Conservation (phyloP, 495 filamentous ascomycete species). For the Penicillium longicatenatum region DNA sequence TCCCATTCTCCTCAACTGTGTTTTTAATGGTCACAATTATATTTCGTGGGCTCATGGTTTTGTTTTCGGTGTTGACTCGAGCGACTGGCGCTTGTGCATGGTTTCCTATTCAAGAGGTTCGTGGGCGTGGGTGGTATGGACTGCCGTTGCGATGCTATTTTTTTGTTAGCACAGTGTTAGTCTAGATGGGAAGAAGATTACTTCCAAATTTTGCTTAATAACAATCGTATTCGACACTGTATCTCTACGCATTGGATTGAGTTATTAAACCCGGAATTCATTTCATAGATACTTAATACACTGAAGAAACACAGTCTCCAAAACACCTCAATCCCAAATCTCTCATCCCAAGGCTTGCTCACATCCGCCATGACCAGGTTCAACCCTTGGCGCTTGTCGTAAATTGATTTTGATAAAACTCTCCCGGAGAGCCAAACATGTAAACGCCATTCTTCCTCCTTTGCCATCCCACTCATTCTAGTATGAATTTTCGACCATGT, state of each 20-base stretch:
- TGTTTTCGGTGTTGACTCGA: constrained; percentile 13
- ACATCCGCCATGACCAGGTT: neutral
- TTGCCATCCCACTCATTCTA: neutral
- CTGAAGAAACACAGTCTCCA: neutral
- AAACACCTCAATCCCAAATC: constrained; percentile 7
- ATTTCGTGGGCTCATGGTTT: constrained; percentile 15
- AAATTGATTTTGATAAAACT: neutral
- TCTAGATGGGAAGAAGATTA: constrained; percentile 21
- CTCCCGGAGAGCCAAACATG: neutral
- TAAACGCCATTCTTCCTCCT: constrained; percentile 12
- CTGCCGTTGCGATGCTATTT: constrained; percentile 16
- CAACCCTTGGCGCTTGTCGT: neutral
- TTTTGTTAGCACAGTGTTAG: constrained; percentile 9
- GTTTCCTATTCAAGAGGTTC: constrained; percentile 15
- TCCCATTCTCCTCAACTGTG: constrained; percentile 17
- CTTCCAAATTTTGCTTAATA: constrained; percentile 14
- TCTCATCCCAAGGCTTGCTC: constrained; percentile 7
- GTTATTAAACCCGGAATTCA: neutral
- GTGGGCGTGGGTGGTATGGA: constrained; percentile 18
- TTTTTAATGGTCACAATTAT: constrained; percentile 25
- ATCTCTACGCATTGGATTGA: neutral
- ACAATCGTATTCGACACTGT: constrained; percentile 9
- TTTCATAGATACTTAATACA: constrained; percentile 12
- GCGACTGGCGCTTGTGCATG: constrained; percentile 29
- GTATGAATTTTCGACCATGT: neutral